Evolutionary conservation across 768 basidiomycete species (phyloP), one percentile per base, ranked within the genome.

Genomic region (Trametes sanguinea): DNA sequence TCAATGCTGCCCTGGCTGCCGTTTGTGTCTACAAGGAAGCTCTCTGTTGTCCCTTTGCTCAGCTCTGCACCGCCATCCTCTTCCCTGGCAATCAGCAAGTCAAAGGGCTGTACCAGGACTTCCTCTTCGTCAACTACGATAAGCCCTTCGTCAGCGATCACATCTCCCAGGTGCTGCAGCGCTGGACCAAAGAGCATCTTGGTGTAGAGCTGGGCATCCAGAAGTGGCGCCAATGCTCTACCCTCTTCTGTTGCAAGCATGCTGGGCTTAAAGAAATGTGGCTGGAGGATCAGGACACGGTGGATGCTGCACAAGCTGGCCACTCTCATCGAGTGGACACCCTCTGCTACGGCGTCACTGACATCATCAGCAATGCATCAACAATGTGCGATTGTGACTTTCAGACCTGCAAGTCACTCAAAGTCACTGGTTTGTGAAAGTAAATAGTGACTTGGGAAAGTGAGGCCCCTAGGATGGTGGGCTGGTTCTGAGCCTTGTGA

Each of bases 181-280:
- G 40, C 3, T 58, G 57, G 57, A 58, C 57, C 22, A 14, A 17
- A 1, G 16, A 29, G 8, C 48, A 58, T n/a, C 16, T 58, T 3
- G 57, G 57, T 42, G 16, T 58, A 30, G 56, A 57, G 56, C 56
- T 57, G 4, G 47, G 56, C 27, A 57, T 57, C 27, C 56, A 50
- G 33, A 57, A 57, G 13, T 57, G 56, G 56, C 56, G 56, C 37
- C 56, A 57, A 17, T 57, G 56, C 37, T 57, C 56, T 40, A 57
- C 56, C 22, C 56, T 46, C 7, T 16, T 57, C 5, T 46, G 56
- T 4, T 46, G 56, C 22, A 48, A 57, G 22, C 56, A 57, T 50
- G 56, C 56, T 57, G 56, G 56, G 2, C 37, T 57, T n/a, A 46
- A 57, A 17, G 56, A 57, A 22, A 48, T 57, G 56, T 57, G 56